phyloP scores from a whole-genome alignment of 345 rosid genomes.

The Gynandropsis gynandra region DNA sequence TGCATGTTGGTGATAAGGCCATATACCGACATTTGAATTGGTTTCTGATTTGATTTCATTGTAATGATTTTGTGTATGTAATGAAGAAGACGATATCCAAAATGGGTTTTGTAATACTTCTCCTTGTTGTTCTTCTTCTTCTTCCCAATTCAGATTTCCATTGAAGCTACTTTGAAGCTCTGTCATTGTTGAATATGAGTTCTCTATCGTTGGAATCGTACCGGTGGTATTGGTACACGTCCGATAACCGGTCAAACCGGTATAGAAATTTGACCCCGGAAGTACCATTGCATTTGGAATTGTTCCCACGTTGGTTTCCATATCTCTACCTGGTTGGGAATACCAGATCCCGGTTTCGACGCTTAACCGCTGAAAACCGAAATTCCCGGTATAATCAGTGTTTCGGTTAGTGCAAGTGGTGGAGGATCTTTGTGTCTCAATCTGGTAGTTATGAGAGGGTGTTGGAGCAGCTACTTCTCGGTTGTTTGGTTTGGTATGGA shows the following conservation, averaged over 20 bases:
- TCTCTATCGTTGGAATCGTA: slow-evolving; percentile 23
- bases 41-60: slow-evolving; percentile 70
- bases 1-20: slow-evolving; percentile 47
- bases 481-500: slow-evolving; percentile 16
- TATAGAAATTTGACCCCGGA: slow-evolving; percentile 30
- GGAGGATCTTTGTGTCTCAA: slow-evolving; percentile 37
- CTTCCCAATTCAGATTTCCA: slow-evolving; percentile 48
- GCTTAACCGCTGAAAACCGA: slow-evolving; percentile 26
- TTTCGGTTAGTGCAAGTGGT: slow-evolving; percentile 30
- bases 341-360: slow-evolving; percentile 27
- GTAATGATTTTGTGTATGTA: slow-evolving; percentile 47
- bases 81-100: too few relatives aligned
- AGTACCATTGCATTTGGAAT: slow-evolving; percentile 30
- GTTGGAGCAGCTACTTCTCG: slow-evolving; percentile 16
- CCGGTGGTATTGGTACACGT: slow-evolving; percentile 36
- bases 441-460: slow-evolving; percentile 27
- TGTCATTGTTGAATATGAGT: slow-evolving; percentile 29
- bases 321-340: slow-evolving; percentile 27
- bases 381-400: slow-evolving; percentile 25
- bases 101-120: slow-evolving; percentile 47
- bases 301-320: slow-evolving; percentile 28
- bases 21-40: slow-evolving; percentile 38
- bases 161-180: slow-evolving; percentile 41
- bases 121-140: slow-evolving; percentile 17
- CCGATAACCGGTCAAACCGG: slow-evolving; percentile 20